Base-by-base conservation (phyloP, 352 stramenopile species). In the Phytophthora boehmeriae region DNA sequence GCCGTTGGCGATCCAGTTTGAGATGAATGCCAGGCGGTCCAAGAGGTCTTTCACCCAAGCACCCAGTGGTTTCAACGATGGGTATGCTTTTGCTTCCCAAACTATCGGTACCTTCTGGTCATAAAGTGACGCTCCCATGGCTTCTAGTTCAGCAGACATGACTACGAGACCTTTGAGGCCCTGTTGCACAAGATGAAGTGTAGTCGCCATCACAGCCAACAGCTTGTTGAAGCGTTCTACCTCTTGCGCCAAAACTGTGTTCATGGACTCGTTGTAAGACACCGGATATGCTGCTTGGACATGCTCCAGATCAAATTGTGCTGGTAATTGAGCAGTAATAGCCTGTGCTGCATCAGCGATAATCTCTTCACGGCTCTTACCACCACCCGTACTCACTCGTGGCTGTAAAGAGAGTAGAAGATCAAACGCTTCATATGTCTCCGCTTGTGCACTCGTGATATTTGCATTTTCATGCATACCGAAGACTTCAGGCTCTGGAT, bases 391-490 rank as follows among this genome's bases (percentile, higher is more conserved):
- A 10, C 76, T 88, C 17, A 92, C 86, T 16, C 90, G 83, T 13
- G 89, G 89, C 66, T 97, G 91, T 17, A 97, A 77, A 28, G 90
- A 87, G n/a, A 92, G 57, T 19, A 90, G 78, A 45, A 97, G 90
- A 43, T 93, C 87, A 73, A 98, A 92, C 39, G 88, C 87, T 45
- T 89, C 86, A 70, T 92, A 96, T 0, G 87, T 93, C 63, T 98
- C 91, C 5, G 88, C 91, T 56, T 97, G 87, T 6, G 90, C 90
- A 66, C 89, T 98, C 11, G 93, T 97, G 68, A 98, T 98, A 65
- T 95, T 97, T 35, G 93, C 93, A 67, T 98, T 98, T 46, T 96
- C 86, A 66, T 98, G 93, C 92, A 98, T 97, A 25, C 93, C 93
- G 72, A 98, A 98, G 8, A 97, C 86, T 63, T 98, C 92, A 0